Base-by-base conservation (phyloP, 257 asterid species). In the Ligustrum vulgare region DNA sequence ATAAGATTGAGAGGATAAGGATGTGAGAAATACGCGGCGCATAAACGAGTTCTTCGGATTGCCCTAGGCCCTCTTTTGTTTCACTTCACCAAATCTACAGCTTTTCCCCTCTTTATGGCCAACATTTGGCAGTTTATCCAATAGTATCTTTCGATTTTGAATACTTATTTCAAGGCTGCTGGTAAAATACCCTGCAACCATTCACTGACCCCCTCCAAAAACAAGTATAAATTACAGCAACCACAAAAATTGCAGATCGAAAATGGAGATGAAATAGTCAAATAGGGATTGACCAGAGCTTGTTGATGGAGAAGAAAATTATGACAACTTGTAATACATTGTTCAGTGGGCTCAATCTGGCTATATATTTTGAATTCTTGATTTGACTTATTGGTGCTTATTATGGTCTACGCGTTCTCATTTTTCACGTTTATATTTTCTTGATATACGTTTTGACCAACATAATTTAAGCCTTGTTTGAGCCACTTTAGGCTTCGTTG, bases 1-100 rank as follows among this genome's bases (percentile, higher is more conserved):
- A 41, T 9, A 28, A 25, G 74, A 63, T 58, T 4, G 67, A 83
- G 45, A 76, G 86, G 93, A 90, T 87, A 88, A 87, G 89, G 88
- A 85, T 88, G 86, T 4, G 71, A 75, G 79, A 77, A 71, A 79
- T 74, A 32, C 80, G 87, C 73, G 89, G 87, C 77, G 73, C 74
- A 43, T 23, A 78, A 58, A 77, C 77, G 81, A 65, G 60, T 45
- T 51, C 56, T 36, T 69, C 67, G 81, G 85, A 88, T 87, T 75
- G 72, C 71, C 45, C 82, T 80, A 72, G 89, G 84, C 47, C 90
- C 90, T 15, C 56, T 56, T 67, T 74, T 11, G 56, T 72, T 75
- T 10, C 70, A 69, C 77, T 83, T 78, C 88, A 77, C 83, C 76
- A 68, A 67, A 67, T 64, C 28, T 37, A 72, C 58, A 36, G 47